Evolutionary conservation across 495 filamentous ascomycete genomes (phyloP).

Genomic region (Wilcoxina mikolae): DNA sequence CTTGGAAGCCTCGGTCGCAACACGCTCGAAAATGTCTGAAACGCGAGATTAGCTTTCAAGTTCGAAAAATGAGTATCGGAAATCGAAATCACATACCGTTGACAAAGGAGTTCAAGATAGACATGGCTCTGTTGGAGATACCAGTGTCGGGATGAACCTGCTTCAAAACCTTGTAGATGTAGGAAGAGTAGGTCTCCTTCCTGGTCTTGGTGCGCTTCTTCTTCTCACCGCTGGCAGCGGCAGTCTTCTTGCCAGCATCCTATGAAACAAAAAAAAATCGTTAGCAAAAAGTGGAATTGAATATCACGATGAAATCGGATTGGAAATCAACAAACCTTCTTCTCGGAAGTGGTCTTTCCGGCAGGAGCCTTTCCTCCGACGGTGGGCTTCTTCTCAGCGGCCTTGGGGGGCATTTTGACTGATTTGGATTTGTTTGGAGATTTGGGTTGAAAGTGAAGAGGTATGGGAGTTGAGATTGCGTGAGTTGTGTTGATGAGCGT

Average conservation of each 20-base stretch:
- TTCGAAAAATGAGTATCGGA: neutral
- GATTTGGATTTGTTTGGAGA: constrained; percentile 15
- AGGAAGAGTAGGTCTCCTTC: constrained; percentile 99
- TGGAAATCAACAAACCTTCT: constrained; percentile 46
- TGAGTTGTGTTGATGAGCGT: neutral
- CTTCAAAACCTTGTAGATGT: constrained; percentile 99
- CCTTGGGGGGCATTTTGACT: constrained; percentile 83
- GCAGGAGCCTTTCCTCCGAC: constrained; percentile 93
- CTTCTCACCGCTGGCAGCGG: constrained; percentile 85
- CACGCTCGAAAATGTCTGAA: constrained; percentile 98
- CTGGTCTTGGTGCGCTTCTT: constrained; percentile 99
- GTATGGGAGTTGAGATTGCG: constrained; percentile 11
- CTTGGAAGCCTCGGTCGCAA: constrained; percentile 97
- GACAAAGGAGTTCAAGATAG: constrained; percentile 98
- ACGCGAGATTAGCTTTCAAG: constrained; percentile 27
- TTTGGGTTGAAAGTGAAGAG: constrained; percentile 13
- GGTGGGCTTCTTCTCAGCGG: constrained; percentile 91
- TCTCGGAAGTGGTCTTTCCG: constrained; percentile 79
- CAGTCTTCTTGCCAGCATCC: constrained; percentile 96
- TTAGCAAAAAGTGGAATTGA: neutral
- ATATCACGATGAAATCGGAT: neutral
- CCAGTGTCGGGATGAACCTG: constrained; percentile 99
- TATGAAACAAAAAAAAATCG: constrained; percentile 11
- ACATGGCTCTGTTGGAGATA: constrained; percentile 99
- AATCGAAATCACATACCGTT: constrained; percentile 57